These are phyloP conservation scores for Boletus subparvulus DNA, from an alignment of 768 basidiomycete genomes.

Conservation along the genomic window DNA sequence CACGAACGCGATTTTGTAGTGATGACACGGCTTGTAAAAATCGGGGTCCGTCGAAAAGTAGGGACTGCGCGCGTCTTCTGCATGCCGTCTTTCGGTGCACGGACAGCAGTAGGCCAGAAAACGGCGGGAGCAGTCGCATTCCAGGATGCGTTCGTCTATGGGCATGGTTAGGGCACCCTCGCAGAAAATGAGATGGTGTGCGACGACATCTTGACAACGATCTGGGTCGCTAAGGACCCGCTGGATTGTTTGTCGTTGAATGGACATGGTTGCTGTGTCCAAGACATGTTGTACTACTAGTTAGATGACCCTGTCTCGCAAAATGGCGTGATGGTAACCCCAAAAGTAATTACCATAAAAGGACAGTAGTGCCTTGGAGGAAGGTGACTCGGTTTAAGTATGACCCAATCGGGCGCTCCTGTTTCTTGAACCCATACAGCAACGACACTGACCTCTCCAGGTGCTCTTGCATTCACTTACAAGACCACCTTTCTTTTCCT, in stretches of 20 bases:
- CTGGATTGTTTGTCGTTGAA: neutral
- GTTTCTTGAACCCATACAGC: constrained; percentile 22
- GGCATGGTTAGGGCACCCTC: neutral
- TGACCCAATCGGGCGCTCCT: constrained; percentile 25
- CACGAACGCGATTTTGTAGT: neutral
- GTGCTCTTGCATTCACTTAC: constrained; percentile 36
- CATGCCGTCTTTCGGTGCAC: neutral
- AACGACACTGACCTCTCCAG: constrained; percentile 12
- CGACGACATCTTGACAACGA: neutral
- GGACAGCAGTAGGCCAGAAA: neutral
- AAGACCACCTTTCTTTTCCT: constrained; percentile 20
- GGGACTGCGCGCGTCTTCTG: neutral
- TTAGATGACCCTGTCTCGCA: too few species aligned
- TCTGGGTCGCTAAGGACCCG: neutral
- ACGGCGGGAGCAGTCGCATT: neutral
- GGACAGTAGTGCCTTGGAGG: constrained; percentile 1
- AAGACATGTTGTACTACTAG: neutral
- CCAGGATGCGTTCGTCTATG: neutral
- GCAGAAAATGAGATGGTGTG: neutral
- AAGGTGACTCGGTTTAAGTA: constrained; percentile 21
- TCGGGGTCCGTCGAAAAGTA: neutral
- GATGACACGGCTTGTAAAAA: constrained; percentile 17
- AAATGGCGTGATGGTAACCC: neutral
- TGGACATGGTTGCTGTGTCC: neutral
- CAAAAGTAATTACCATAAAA: constrained; percentile 13